These are phyloP conservation scores for Irpex sp. DNA, from an alignment of 1,284 basidiomycete genomes.

Conservation along the genomic window DNA sequence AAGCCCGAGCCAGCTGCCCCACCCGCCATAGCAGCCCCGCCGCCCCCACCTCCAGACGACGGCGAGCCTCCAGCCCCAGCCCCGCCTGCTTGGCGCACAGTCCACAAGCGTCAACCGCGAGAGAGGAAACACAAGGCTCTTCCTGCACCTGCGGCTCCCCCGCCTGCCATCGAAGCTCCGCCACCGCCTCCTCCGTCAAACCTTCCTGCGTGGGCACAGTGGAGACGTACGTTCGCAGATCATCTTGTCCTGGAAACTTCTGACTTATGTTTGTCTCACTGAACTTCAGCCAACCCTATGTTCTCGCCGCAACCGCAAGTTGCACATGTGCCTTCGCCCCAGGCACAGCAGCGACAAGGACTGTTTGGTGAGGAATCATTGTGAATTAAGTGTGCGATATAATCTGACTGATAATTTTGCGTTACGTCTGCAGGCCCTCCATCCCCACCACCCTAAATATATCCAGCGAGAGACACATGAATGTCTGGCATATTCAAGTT, in stretches of 20 bases:
- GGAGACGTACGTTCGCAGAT: conserved; percentile 54
- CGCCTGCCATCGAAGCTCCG: conserved; percentile 35
- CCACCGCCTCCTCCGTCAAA: conserved; percentile 39
- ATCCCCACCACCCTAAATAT: conserved; percentile 11
- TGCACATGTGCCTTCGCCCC: conserved; percentile 32
- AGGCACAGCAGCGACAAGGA: conserved; percentile 46
- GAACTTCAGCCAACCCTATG: conserved; percentile 47
- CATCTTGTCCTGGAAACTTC: neutral
- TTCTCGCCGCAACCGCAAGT: conserved; percentile 44
- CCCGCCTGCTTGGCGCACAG: conserved; percentile 66
- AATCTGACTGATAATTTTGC: neutral
- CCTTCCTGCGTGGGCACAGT: conserved; percentile 71
- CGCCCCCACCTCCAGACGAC: conserved; percentile 34
- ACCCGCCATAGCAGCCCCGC: conserved; percentile 17
- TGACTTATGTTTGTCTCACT: neutral
- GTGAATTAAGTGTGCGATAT: neutral
- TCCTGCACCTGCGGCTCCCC: conserved; percentile 32
- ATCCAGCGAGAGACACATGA: neutral
- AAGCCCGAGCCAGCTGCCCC: conserved; percentile 19
- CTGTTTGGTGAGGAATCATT: conserved; percentile 51
- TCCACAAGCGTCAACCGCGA: conserved; percentile 56
- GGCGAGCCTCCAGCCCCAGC: conserved; percentile 38
- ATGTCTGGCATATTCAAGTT: neutral
- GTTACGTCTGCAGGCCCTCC: conserved; percentile 5
- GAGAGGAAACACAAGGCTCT: conserved; percentile 38